These are phyloP conservation scores for Metschnikowia reukaufii DNA, from an alignment of 805 yeast species.

Conservation along the genomic window DNA sequence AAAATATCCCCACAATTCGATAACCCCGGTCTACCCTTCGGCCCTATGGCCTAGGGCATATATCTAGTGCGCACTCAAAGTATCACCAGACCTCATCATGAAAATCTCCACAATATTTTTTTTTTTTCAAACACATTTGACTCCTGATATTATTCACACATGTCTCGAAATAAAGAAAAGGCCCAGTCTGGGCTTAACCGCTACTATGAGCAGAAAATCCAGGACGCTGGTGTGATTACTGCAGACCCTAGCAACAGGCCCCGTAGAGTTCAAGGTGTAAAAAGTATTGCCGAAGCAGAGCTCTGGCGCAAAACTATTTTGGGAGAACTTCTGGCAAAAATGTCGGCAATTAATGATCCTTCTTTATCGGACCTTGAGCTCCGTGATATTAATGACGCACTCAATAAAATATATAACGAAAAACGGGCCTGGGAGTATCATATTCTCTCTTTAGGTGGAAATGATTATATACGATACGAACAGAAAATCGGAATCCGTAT, in stretches of 20 bases:
- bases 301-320: slow-evolving; percentile 64
- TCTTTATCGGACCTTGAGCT: slow-evolving; percentile 57
- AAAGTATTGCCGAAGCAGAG: slow-evolving; percentile 62
- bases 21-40: too few relatives aligned
- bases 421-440: slow-evolving; percentile 77
- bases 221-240: slow-evolving; percentile 58
- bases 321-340: slow-evolving; percentile 60
- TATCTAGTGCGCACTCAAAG: too few relatives aligned
- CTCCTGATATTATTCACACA: slow-evolving; percentile 20
- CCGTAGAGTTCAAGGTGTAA: slow-evolving; percentile 51
- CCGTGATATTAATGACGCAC: slow-evolving; percentile 70
- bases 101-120: neutral
- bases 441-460: slow-evolving; percentile 70
- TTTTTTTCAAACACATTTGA: too few relatives aligned
- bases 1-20: too few relatives aligned
- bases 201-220: slow-evolving; percentile 61
- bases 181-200: slow-evolving; percentile 70
- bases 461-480: slow-evolving; percentile 50
- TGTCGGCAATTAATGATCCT: slow-evolving; percentile 63
- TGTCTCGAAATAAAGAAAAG: slow-evolving; percentile 79
- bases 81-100: neutral
- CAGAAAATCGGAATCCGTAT: slow-evolving; percentile 28
- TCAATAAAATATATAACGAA: slow-evolving; percentile 67
- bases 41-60: too few relatives aligned
- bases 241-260: slow-evolving; percentile 61